Conservation (phyloP, 2,329 filamentous ascomycete genomes). For the Grosmannia penicillata region DNA sequence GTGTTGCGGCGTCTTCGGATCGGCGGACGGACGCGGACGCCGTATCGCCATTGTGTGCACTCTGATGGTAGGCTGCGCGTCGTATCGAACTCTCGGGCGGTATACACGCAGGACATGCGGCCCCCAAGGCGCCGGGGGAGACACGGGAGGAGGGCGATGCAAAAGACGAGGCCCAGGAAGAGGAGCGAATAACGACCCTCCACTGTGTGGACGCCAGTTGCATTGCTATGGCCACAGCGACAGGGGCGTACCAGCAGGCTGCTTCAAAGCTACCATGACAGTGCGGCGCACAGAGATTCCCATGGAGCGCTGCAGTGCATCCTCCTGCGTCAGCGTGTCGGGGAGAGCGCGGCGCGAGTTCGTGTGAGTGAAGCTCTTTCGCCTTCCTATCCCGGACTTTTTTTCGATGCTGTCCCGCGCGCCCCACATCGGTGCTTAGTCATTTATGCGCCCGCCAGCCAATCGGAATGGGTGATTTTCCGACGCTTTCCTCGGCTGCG, state of each 20-base stretch:
- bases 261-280: conserved; percentile 6
- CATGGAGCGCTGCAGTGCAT: not conserved
- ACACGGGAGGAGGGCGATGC: too few relatives aligned
- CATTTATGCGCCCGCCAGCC: not conserved
- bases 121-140: too few relatives aligned
- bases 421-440: conserved; percentile 4
- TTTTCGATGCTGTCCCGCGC: not conserved
- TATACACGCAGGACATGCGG: too few relatives aligned
- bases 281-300: not conserved
- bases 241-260: conserved; percentile 3
- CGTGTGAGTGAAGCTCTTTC: not conserved
- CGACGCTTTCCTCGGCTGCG: conserved; percentile 6
- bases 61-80: too few relatives aligned
- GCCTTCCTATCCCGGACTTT: not conserved
- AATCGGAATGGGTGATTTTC: conserved; percentile 11
- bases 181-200: conserved; percentile 4
- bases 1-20: not conserved
- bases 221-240: conserved; percentile 9
- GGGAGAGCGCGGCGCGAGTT: too few relatives aligned
- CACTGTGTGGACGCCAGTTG: conserved; percentile 7
- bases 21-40: too few relatives aligned
- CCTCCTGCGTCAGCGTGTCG: too few relatives aligned
- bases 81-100: too few relatives aligned
- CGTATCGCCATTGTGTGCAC: too few relatives aligned
- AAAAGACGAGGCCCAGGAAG: not conserved